Base-by-base conservation (phyloP, 2,329 filamentous ascomycete genomes). In the Cladobotryum mycophilum region DNA sequence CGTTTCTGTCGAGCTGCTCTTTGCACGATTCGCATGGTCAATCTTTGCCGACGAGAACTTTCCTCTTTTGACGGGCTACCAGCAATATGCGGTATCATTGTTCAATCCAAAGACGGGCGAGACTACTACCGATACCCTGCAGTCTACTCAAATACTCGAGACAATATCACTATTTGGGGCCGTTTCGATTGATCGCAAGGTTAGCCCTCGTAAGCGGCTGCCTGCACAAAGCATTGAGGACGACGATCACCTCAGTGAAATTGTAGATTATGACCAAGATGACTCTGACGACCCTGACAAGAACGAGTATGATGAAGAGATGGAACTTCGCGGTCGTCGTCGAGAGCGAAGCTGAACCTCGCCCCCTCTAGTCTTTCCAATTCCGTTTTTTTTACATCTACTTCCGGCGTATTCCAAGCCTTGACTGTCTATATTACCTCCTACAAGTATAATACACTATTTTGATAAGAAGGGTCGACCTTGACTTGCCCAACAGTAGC, bases 11-110 rank as follows among this genome's bases (percentile, higher is more conserved):
- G 48, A 49, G 38, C 17, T 42, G 5, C 22, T 49, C 13, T 43
- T 49, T 17, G 47, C 47, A 4, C 47, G 47, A 2, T 49, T 49
- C 11, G 47, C 47, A 5, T 42, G 18, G 37, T 43, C 40, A 18
- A 49, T 49, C n/a, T 49, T 49, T 38, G 17, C 34, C 20, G 18
- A 42, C 18, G 36, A 48, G 13, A 15, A 11, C 12, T 15, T 48
- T 12, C 34, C 34, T 13, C 40, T 48, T 20, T 48, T 40, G 33
- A 11, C 8, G 30, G 45, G 45, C 40, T 9, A 20, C n/a, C 8
- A 38, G 8, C 14, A 38, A 38, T 38, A 18, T 7, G 9, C 9
- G 25, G 6, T 30, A 30, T 30, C 25, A 8, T 8, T 45, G 14
- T 45, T 34, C 18, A 17, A 45, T 13, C 12, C 14, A 3, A 34